Evolutionary conservation across 2,329 filamentous ascomycete species (phyloP).

Genomic region (Fusarium sp.): DNA sequence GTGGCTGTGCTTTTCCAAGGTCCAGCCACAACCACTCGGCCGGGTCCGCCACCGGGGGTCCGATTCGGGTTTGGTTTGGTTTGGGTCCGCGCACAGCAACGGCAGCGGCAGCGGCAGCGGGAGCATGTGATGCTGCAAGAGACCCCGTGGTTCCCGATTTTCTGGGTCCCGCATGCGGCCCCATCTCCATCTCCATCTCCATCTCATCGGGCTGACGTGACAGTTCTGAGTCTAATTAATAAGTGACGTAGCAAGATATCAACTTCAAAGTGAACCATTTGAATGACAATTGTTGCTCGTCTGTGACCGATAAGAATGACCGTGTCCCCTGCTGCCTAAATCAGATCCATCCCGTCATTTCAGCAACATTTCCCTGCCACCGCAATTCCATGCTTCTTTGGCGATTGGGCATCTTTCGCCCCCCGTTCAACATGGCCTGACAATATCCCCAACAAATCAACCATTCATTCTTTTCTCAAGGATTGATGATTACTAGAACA

Average conservation of each 20-base stretch:
- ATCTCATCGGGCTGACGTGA: slow-evolving; percentile 4
- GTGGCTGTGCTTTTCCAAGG: slow-evolving; percentile 34
- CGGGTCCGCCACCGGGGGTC: slow-evolving; percentile 42
- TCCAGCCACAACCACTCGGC: slow-evolving; percentile 36
- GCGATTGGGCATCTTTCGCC: slow-evolving; percentile 25
- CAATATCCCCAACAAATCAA: background rate
- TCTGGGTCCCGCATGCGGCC: slow-evolving; percentile 25
- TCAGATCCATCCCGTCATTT: slow-evolving; percentile 7
- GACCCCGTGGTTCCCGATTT: slow-evolving; percentile 30
- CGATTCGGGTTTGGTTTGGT: slow-evolving; percentile 39
- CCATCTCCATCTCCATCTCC: background rate
- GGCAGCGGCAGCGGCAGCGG: background rate
- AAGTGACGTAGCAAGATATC: slow-evolving; percentile 14
- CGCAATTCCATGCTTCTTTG: background rate
- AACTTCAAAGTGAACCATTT: background rate
- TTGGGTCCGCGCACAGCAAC: slow-evolving; percentile 2
- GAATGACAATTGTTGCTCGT: background rate
- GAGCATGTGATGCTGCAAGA: slow-evolving; percentile 42
- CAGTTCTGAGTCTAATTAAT: background rate
- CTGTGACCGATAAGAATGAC: slow-evolving; percentile 3
- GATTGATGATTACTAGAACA: background rate
- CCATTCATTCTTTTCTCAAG: background rate
- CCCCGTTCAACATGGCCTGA: slow-evolving; percentile 5
- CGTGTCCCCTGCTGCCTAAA: slow-evolving; percentile 10
- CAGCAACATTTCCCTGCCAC: slow-evolving; percentile 7